Evolutionary conservation across 2,329 filamentous ascomycete genomes (phyloP).

Genomic region (Alternaria hordeiaustralica): DNA sequence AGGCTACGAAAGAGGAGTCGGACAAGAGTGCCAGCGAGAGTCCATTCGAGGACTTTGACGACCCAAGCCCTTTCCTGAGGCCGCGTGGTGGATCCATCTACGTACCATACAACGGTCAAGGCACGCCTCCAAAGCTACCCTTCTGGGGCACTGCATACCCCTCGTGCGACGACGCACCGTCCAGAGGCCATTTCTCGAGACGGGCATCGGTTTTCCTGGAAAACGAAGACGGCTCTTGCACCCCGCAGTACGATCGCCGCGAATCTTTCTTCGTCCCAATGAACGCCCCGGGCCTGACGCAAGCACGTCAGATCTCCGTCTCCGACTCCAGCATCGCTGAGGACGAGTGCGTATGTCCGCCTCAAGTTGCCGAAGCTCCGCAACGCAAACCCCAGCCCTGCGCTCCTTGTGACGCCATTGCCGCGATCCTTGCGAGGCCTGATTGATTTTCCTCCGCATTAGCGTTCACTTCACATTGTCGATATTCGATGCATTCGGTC

Average conservation of each 20-base stretch:
- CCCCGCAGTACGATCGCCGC: slow-evolving; percentile 23
- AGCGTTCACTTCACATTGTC: slow-evolving; percentile 27
- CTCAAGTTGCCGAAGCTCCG: slow-evolving; percentile 14
- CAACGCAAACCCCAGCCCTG: slow-evolving; percentile 26
- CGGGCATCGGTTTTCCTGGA: slow-evolving; percentile 16
- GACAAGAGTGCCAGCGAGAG: slow-evolving; percentile 32
- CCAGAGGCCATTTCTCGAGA: slow-evolving; percentile 18
- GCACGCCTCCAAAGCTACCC: slow-evolving; percentile 28
- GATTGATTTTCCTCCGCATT: slow-evolving; percentile 14
- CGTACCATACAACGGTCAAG: slow-evolving; percentile 30
- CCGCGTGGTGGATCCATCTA: slow-evolving; percentile 37
- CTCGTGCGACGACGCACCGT: slow-evolving; percentile 15
- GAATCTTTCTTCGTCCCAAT: slow-evolving; percentile 21
- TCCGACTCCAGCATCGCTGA: slow-evolving; percentile 20
- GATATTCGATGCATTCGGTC: slow-evolving; percentile 29
- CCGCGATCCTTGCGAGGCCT: slow-evolving; percentile 30
- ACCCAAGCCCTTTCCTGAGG: slow-evolving; percentile 29
- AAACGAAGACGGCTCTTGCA: slow-evolving; percentile 9
- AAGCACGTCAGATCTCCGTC: slow-evolving; percentile 22
- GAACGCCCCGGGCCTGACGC: slow-evolving; percentile 15
- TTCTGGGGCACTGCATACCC: slow-evolving; percentile 28
- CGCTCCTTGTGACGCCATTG: slow-evolving; percentile 36
- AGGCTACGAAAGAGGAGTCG: slow-evolving; percentile 38
- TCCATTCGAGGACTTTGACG: slow-evolving; percentile 25
- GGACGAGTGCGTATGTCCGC: slow-evolving; percentile 19